Percentiles rank a stretch among this genome's conserved stretches.
These are phyloP conservation scores for Udeniomyces megalosporus DNA, from an alignment of 768 basidiomycete species.

Conservation along the genomic window DNA sequence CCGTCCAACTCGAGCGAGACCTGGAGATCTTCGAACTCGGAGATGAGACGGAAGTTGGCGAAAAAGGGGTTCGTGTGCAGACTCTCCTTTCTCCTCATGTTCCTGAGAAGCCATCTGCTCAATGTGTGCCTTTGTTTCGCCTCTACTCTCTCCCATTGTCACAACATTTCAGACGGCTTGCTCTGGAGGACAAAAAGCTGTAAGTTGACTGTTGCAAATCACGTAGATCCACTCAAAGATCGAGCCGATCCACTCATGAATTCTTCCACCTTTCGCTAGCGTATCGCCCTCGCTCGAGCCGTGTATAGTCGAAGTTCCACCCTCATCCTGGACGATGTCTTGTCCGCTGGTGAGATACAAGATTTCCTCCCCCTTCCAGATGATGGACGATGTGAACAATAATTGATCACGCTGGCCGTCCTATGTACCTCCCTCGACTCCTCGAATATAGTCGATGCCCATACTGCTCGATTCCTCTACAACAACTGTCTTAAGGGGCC, in stretches of 20 bases:
- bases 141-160: background rate
- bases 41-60: constrained; percentile 35
- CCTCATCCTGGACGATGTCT: constrained; percentile 16
- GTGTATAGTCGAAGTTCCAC: constrained; percentile 11
- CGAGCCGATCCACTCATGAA: too few species aligned
- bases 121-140: too few species aligned
- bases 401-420: background rate
- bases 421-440: background rate
- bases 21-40: constrained; percentile 66
- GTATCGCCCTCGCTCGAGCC: constrained; percentile 22
- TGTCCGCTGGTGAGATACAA: constrained; percentile 22
- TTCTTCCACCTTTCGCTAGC: constrained; percentile 1
- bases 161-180: background rate
- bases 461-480: constrained; percentile 68
- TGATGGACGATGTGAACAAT: constrained; percentile 6
- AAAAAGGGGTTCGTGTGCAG: constrained; percentile 20
- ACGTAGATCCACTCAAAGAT: too few species aligned
- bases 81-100: constrained; percentile 17
- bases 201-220: too few species aligned
- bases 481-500: constrained; percentile 63
- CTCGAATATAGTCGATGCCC: constrained; percentile 49
- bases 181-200: constrained; percentile 39
- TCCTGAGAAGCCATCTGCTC: too few species aligned
- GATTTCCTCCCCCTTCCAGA: constrained; percentile 10
- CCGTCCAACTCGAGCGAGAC: constrained; percentile 55